Percentiles rank a stretch among this genome's conserved stretches.
These are phyloP conservation scores for Cutaneotrichosporon cutaneum DNA, from an alignment of 1,284 basidiomycete genomes.

Conservation along the genomic window DNA sequence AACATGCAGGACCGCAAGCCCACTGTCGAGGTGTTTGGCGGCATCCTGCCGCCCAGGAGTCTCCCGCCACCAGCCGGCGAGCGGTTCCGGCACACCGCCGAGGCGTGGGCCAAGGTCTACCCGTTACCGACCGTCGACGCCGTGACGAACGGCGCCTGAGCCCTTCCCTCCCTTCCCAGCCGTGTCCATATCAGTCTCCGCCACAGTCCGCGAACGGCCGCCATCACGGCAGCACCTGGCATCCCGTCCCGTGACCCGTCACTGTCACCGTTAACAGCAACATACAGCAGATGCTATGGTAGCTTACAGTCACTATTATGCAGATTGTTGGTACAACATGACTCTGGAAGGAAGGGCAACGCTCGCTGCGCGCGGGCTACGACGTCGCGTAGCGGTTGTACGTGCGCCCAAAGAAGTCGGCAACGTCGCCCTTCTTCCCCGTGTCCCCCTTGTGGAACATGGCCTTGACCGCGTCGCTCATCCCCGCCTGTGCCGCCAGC, in stretches of 20 bases:
- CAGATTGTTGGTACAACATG: constrained; percentile 11
- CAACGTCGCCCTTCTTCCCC: constrained; percentile 29
- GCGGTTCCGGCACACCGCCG: background rate
- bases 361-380: too few relatives aligned
- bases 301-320: background rate
- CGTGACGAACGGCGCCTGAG: background rate
- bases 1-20: background rate
- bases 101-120: background rate
- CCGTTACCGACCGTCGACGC: background rate
- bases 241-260: too few relatives aligned
- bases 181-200: too few relatives aligned
- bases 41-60: background rate
- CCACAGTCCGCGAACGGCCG: too few relatives aligned
- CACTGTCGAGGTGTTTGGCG: background rate
- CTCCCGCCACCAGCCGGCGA: background rate
- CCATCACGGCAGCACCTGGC: too few relatives aligned
- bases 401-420: constrained; percentile 53
- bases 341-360: constrained; percentile 18
- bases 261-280: background rate
- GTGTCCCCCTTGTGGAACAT: constrained; percentile 47
- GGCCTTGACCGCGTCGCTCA: constrained; percentile 52
- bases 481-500: constrained; percentile 45
- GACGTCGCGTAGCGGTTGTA: constrained; percentile 37
- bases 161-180: background rate
- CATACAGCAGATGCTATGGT: background rate